These are phyloP conservation scores for Tillandsia fasciculata DNA, from an alignment of 176 grass and related monocot species.

Conservation along the genomic window DNA sequence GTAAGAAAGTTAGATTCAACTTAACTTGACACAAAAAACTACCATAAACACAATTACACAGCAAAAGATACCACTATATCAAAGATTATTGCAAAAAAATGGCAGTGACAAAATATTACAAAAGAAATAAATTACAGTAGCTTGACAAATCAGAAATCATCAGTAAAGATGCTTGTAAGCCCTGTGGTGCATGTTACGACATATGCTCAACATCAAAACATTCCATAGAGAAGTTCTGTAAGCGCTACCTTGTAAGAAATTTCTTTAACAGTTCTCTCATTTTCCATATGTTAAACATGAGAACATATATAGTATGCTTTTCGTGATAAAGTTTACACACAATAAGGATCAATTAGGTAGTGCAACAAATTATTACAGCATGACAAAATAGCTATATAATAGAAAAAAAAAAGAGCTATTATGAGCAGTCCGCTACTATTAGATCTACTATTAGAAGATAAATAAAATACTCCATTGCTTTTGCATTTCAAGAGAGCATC, in stretches of 20 bases:
- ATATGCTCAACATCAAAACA: not conserved
- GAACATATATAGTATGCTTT: not conserved
- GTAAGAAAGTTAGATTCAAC: not conserved
- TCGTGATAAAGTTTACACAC: not conserved
- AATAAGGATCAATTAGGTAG: not conserved
- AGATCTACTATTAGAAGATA: not conserved
- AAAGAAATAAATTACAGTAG: conserved; percentile 1
- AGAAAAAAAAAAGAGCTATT: not conserved
- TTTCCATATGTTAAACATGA: not conserved
- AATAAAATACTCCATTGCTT: conserved; percentile 13
- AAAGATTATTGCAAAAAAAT: not conserved
- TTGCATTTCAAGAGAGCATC: conserved; percentile 5
- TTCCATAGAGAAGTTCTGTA: not conserved
- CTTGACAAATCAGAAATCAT: conserved; percentile 5
- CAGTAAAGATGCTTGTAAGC: not conserved
- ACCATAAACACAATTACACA: not conserved
- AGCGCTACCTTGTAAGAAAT: not conserved
- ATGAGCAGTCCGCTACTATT: not conserved
- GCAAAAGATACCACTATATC: not conserved
- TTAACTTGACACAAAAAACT: not conserved
- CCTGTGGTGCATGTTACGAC: not conserved
- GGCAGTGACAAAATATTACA: not conserved
- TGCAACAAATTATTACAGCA: too few relatives aligned
- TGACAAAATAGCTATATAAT: not conserved
- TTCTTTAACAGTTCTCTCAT: not conserved